Percentiles rank a stretch among this genome's conserved stretches.
Evolutionary conservation across 2,329 filamentous ascomycete species (phyloP).

Genomic region (Herpotrichia juniperi): DNA sequence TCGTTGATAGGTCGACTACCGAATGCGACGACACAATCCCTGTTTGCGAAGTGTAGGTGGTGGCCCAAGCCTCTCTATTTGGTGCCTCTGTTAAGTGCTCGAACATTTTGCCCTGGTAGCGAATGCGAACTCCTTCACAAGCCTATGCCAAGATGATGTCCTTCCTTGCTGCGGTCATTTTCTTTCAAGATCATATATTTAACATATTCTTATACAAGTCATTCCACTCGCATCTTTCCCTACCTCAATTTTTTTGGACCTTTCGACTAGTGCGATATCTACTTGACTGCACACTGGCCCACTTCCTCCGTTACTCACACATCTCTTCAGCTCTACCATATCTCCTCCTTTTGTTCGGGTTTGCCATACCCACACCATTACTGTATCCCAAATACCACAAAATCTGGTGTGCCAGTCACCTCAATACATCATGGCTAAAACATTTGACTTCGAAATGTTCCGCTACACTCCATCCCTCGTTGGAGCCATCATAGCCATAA

Average conservation of each 20-base stretch:
- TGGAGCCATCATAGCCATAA: constrained; percentile 28
- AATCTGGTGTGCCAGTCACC: not conserved
- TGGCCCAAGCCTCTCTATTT: no score
- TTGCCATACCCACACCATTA: not conserved
- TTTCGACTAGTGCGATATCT: no score
- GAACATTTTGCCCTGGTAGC: no score
- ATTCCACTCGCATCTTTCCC: no score
- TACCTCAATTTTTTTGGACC: no score
- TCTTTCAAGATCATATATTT: not conserved
- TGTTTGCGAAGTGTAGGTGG: no score
- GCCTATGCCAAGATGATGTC: not conserved
- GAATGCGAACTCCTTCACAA: not conserved
- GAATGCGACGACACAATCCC: no score
- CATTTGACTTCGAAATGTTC: constrained; percentile 43
- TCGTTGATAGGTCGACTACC: no score
- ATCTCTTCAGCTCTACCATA: not conserved
- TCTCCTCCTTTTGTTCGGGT: not conserved
- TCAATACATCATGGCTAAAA: constrained; percentile 25
- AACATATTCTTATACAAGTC: not conserved
- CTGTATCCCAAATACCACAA: not conserved
- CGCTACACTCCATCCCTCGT: constrained; percentile 37
- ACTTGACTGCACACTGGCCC: no score
- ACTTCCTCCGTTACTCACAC: not conserved
- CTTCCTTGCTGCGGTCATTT: not conserved
- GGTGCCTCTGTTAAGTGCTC: no score